phyloP scores from a whole-genome alignment of 1,139 yeast genomes.

The Scheffersomyces insectosa region DNA sequence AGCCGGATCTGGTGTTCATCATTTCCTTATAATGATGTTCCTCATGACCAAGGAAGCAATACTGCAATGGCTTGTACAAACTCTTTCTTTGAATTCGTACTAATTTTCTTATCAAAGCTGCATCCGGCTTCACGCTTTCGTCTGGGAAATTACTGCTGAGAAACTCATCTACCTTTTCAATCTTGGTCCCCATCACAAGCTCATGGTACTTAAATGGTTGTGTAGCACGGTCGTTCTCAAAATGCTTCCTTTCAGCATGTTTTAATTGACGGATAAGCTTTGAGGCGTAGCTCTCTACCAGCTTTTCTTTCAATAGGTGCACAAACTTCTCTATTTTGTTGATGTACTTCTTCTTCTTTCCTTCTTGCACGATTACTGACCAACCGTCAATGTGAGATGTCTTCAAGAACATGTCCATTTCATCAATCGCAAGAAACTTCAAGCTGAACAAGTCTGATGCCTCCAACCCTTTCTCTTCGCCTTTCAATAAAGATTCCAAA shows the following conservation, averaged over 20 bases:
- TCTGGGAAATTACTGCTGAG: neutral
- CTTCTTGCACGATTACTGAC: constrained; percentile 5
- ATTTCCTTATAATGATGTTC: too few species aligned
- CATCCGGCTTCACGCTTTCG: neutral
- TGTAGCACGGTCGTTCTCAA: too few species aligned
- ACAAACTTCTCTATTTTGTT: constrained; percentile 14
- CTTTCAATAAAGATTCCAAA: constrained; percentile 6
- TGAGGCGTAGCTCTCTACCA: constrained; percentile 9
- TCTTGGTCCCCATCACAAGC: constrained; percentile 6
- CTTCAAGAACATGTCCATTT: constrained; percentile 18
- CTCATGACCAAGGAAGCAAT: constrained; percentile 18
- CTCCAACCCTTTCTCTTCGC: neutral
- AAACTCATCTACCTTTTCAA: neutral
- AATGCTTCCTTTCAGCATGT: neutral
- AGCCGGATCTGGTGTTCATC: too few species aligned
- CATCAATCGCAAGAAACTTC: constrained; percentile 25
- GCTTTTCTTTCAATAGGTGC: constrained; percentile 14
- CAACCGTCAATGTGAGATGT: constrained; percentile 13
- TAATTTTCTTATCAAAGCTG: constrained; percentile 13
- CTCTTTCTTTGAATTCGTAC: constrained; percentile 19
- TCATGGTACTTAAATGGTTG: constrained; percentile 9
- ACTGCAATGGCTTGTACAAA: constrained; percentile 31
- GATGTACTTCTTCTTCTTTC: constrained; percentile 11
- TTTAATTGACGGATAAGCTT: constrained; percentile 1
- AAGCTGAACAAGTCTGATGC: constrained; percentile 10